Conservation (phyloP, 176 grass and related monocot genomes). For the Aegilops tauschii region DNA sequence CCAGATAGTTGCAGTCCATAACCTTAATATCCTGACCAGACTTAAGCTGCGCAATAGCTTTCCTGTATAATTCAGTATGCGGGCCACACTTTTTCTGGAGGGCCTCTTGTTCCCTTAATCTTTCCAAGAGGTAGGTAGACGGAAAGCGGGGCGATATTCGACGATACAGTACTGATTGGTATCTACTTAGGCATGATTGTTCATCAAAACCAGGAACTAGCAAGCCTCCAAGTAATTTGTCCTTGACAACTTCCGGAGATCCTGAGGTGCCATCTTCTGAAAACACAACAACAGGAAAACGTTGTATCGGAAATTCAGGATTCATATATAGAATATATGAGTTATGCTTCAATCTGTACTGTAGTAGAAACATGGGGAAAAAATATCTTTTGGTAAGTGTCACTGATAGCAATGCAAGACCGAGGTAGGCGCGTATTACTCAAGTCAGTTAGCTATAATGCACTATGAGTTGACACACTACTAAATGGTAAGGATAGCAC, state of each 20-base stretch:
- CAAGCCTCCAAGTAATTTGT: constrained; percentile 54
- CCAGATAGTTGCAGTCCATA: constrained; percentile 54
- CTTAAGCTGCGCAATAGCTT: constrained; percentile 53
- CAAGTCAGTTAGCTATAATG: neutral
- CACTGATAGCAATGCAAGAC: neutral
- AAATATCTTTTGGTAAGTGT: neutral
- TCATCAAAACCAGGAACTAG: constrained; percentile 56
- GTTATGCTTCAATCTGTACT: neutral
- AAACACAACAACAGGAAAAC: neutral
- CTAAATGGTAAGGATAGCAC: neutral
- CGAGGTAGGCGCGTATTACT: neutral
- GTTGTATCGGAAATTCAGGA: neutral
- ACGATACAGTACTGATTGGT: constrained; percentile 54
- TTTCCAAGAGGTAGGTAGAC: constrained; percentile 60
- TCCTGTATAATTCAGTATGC: constrained; percentile 42
- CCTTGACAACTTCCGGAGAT: constrained; percentile 25
- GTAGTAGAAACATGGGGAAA: neutral
- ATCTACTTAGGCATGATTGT: constrained; percentile 57
- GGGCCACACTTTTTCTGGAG: constrained; percentile 74
- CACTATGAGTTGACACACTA: neutral
- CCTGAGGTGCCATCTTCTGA: neutral
- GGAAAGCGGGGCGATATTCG: constrained; percentile 39
- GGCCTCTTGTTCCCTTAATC: constrained; percentile 56
- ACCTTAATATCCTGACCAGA: constrained; percentile 26
- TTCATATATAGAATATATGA: neutral